These are phyloP conservation scores for Alternaria triticina DNA, from an alignment of 2,329 filamentous ascomycete genomes.

Conservation along the genomic window DNA sequence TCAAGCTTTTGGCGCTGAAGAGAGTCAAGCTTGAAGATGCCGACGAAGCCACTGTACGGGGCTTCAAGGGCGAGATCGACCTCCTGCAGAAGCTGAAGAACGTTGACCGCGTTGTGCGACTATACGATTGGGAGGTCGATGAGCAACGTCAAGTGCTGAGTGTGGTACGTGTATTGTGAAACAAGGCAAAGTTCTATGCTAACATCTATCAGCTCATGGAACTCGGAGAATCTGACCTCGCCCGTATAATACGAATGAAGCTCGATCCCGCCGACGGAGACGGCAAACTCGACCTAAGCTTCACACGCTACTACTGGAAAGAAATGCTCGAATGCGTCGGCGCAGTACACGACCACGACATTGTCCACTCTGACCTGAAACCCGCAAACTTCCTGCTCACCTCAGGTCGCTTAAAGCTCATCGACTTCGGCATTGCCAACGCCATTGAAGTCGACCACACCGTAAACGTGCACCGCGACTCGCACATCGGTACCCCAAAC, in stretches of 20 bases:
- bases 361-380: slow-evolving; percentile 96
- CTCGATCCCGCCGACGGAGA: slow-evolving; percentile 56
- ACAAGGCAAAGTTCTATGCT: not conserved
- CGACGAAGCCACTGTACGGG: slow-evolving; percentile 80
- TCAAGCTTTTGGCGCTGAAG: slow-evolving; percentile 93
- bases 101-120: slow-evolving; percentile 86
- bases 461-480: slow-evolving; percentile 95
- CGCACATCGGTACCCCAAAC: slow-evolving; percentile 93
- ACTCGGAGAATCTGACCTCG: slow-evolving; percentile 91
- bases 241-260: slow-evolving; percentile 79
- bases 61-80: slow-evolving; percentile 96
- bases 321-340: slow-evolving; percentile 98
- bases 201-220: slow-evolving; percentile 78
- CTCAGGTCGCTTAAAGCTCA: slow-evolving; percentile 88
- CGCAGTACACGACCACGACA: slow-evolving; percentile 85
- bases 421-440: slow-evolving; percentile 98
- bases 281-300: slow-evolving; percentile 77
- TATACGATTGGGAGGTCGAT: slow-evolving; percentile 94
- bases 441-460: slow-evolving; percentile 95
- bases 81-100: slow-evolving; percentile 80
- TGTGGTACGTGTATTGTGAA: slow-evolving; percentile 65
- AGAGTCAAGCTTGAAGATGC: slow-evolving; percentile 88
- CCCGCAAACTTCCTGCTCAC: slow-evolving; percentile 96
- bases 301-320: slow-evolving; percentile 98
- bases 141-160: slow-evolving; percentile 87